phyloP scores from a whole-genome alignment of 148 eudicot species.

The Fagopyrum homotropicum region DNA sequence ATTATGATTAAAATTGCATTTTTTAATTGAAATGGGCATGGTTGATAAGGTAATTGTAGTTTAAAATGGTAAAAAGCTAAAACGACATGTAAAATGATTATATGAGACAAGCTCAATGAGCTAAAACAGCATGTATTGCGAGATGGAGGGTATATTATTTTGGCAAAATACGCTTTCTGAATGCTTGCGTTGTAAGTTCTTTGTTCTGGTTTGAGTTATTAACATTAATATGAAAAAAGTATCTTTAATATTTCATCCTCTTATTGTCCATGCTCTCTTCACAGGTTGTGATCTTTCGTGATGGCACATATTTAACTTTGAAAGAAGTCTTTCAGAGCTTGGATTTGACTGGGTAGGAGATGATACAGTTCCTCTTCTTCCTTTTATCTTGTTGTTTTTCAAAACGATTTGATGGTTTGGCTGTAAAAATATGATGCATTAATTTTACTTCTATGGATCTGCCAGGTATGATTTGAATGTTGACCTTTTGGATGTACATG shows the following conservation, averaged over 20 bases:
- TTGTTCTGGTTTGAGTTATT: background rate
- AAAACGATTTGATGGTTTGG: conserved; percentile 13
- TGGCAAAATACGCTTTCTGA: background rate
- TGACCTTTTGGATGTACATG: conserved; percentile 81
- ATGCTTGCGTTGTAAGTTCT: background rate
- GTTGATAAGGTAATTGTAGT: too few species aligned
- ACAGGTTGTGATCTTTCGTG: conserved; percentile 85
- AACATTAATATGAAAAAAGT: background rate
- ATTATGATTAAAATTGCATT: too few species aligned
- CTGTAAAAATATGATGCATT: conserved; percentile 9
- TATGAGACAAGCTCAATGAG: too few species aligned
- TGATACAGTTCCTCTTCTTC: background rate
- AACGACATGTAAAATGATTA: too few species aligned
- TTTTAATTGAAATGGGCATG: too few species aligned
- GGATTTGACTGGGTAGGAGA: conserved; percentile 62
- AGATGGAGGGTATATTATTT: background rate
- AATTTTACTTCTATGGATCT: conserved; percentile 3
- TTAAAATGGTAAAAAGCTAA: too few species aligned
- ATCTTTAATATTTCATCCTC: background rate
- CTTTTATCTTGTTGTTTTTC: conserved; percentile 8
- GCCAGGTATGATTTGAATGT: conserved; percentile 74
- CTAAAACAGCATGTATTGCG: too few species aligned
- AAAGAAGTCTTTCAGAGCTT: conserved; percentile 85
- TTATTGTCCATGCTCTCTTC: background rate
- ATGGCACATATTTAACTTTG: conserved; percentile 69